Evolutionary conservation across 2,329 filamentous ascomycete genomes (phyloP).

Genomic region (Talaromyces verruculosus): DNA sequence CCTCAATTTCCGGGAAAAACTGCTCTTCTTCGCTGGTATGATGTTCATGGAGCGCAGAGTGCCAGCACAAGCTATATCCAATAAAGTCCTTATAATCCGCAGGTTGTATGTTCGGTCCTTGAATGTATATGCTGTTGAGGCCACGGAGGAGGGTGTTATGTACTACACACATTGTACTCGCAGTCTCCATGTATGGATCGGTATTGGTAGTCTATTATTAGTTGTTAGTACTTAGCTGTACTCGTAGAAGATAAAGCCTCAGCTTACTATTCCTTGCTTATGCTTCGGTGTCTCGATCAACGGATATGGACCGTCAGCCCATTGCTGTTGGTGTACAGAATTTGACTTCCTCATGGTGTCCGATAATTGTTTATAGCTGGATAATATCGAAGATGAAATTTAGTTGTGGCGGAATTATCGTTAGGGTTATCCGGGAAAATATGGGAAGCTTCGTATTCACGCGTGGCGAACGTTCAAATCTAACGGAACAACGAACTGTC

Average conservation of each 20-base stretch:
- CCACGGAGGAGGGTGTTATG: slow-evolving; percentile 44
- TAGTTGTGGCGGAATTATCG: not conserved
- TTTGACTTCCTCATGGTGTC: not conserved
- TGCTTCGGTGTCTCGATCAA: slow-evolving; percentile 16
- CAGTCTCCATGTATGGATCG: slow-evolving; percentile 15
- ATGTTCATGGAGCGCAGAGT: slow-evolving; percentile 36
- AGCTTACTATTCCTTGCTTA: slow-evolving; percentile 9
- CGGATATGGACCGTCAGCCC: slow-evolving; percentile 15
- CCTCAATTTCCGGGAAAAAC: slow-evolving; percentile 37
- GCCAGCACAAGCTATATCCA: slow-evolving; percentile 38
- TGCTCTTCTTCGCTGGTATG: slow-evolving; percentile 40
- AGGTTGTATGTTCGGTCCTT: slow-evolving; percentile 26
- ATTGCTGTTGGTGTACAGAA: not conserved
- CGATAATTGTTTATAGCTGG: not conserved
- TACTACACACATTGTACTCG: slow-evolving; percentile 28
- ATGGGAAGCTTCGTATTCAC: not conserved
- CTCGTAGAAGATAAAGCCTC: not conserved
- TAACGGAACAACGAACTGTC: not conserved
- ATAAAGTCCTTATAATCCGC: slow-evolving; percentile 38
- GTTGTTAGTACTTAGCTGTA: too few relatives aligned
- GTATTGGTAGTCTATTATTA: slow-evolving; percentile 1
- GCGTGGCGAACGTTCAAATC: not conserved
- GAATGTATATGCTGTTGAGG: slow-evolving; percentile 44
- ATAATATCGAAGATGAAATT: not conserved
- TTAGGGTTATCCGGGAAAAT: not conserved